phyloP scores from a whole-genome alignment of 2,329 filamentous ascomycete genomes.

The Cytospora piceae region DNA sequence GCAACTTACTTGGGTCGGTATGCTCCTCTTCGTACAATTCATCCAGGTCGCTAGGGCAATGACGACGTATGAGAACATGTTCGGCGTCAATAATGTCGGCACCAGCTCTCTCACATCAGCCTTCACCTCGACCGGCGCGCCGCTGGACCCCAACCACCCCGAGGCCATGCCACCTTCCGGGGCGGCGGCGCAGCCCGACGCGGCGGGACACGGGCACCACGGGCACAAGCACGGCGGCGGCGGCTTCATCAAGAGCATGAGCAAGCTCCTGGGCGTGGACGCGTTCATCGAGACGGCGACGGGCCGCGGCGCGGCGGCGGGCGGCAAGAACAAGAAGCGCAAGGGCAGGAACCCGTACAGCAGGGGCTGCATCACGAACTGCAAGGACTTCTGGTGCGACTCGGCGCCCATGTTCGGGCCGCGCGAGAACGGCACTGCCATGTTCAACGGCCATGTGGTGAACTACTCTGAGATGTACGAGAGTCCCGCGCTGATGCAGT shows the following conservation, averaged over 20 bases:
- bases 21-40: slow-evolving; percentile 93
- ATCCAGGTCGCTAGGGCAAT: slow-evolving; percentile 89
- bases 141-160: slow-evolving; percentile 68
- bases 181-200: slow-evolving; percentile 52
- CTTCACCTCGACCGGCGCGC: slow-evolving; percentile 77
- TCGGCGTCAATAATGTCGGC: slow-evolving; percentile 67
- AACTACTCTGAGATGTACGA: slow-evolving; percentile 94
- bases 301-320: slow-evolving; percentile 72
- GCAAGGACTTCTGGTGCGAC: slow-evolving; percentile 96
- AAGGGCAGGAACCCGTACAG: slow-evolving; percentile 81
- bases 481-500: slow-evolving; percentile 70
- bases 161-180: slow-evolving; percentile 53
- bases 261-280: slow-evolving; percentile 84
- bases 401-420: slow-evolving; percentile 78
- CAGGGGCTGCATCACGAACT: slow-evolving; percentile 82
- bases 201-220: slow-evolving; percentile 45
- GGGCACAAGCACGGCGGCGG: slow-evolving; percentile 49
- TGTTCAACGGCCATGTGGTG: slow-evolving; percentile 77
- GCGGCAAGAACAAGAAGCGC: slow-evolving; percentile 53
- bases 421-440: slow-evolving; percentile 72
- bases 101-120: slow-evolving; percentile 67
- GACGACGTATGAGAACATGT: slow-evolving; percentile 98
- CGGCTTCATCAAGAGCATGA: slow-evolving; percentile 78
- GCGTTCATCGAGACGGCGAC: slow-evolving; percentile 93
- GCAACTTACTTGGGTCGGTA: slow-evolving; percentile 94